Base-by-base conservation (phyloP, 257 asterid genomes). In the Nicotiana paniculata region DNA sequence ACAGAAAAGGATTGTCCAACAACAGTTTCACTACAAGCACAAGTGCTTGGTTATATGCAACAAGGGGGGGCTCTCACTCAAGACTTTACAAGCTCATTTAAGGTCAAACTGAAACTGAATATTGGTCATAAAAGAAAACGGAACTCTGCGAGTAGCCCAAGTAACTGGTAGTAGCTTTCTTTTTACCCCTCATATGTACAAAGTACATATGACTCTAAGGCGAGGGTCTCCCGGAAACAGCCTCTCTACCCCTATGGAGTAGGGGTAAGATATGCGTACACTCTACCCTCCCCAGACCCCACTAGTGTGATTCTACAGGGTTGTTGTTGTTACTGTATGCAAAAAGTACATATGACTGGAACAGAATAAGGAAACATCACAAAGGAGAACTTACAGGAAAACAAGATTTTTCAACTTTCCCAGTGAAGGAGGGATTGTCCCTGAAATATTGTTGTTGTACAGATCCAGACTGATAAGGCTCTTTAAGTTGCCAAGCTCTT, bases 381-480 rank as follows among this genome's bases (percentile, higher is more conserved):
- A 26, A 26, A 82, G 65, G 69, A 63, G 78, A 82, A 90, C 99
- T 91, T 88, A 95, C 99, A 95, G 84, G 88, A 95, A 95, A 51
- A 93, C 97, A 6, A 95, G 97, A 77, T 89, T 86, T 81, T 95
- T 91, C 91, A 95, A 87, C 48, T 91, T 90, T 80, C 95, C 99
- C 81, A 95, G 86, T 43, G 97, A 89, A 46, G 88, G 82, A 35
- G 99, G 99, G 82, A 95, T 87, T 51, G 80, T 82, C 67, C 99
- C 98, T 10, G 98, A 86, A 57, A 93, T 84, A 80, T 95, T 95
- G 86, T 93, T 93, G 97, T 93, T 93, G 87, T 95, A 95, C 64
- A 95, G 90, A 84, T 95, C 99, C 97, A 95, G 88, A 85, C 99
- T 95, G 75, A 93, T 92, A 81, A 95, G 88, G 92, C 87, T 91